phyloP scores from a whole-genome alignment of 2,329 filamentous ascomycete genomes.

The Helotiales sp. region DNA sequence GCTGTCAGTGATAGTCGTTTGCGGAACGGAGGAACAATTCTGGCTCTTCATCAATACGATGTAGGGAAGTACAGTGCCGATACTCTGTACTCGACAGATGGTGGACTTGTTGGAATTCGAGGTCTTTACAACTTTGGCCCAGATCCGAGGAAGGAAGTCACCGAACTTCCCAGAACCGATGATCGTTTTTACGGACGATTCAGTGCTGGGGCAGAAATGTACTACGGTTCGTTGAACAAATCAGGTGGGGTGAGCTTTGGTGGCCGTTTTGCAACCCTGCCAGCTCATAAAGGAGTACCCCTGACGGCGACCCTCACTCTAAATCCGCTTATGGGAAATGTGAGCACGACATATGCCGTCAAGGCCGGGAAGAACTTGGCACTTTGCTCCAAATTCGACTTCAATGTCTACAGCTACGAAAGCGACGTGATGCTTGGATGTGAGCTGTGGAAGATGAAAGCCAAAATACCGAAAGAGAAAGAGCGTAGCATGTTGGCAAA shows the following conservation, averaged over 20 bases:
- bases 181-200: slow-evolving; percentile 80
- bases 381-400: slow-evolving; percentile 89
- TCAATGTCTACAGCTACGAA: slow-evolving; percentile 98
- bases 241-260: slow-evolving; percentile 90
- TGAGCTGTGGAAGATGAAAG: slow-evolving; percentile 81
- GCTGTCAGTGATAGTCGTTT: slow-evolving; percentile 75
- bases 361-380: slow-evolving; percentile 82
- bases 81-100: slow-evolving; percentile 90
- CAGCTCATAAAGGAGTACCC: slow-evolving; percentile 80
- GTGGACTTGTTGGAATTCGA: slow-evolving; percentile 82
- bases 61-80: slow-evolving; percentile 87
- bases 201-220: slow-evolving; percentile 89
- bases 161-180: slow-evolving; percentile 41
- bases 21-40: slow-evolving; percentile 75
- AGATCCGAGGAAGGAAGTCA: slow-evolving; percentile 35
- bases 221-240: slow-evolving; percentile 95
- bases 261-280: slow-evolving; percentile 85
- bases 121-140: slow-evolving; percentile 92
- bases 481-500: slow-evolving; percentile 59
- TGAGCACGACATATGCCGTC: slow-evolving; percentile 90
- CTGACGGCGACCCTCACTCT: slow-evolving; percentile 92
- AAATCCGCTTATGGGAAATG: slow-evolving; percentile 92
- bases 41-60: slow-evolving; percentile 80
- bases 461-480: slow-evolving; percentile 33
- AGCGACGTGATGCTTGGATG: slow-evolving; percentile 90